Conservation (phyloP, 2,329 filamentous ascomycete genomes). For the Graphilbum fragrans region DNA sequence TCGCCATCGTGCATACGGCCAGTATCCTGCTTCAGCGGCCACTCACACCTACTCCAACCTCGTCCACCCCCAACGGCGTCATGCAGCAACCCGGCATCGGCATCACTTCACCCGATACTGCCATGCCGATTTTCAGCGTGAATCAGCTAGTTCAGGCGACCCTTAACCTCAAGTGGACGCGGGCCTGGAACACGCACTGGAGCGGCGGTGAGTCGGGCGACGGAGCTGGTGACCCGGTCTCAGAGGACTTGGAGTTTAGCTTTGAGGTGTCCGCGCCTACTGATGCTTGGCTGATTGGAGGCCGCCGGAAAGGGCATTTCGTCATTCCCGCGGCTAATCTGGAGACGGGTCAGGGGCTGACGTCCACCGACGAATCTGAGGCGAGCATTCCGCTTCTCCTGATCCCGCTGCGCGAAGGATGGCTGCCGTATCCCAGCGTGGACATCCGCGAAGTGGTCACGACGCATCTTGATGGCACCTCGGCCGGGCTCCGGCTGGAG, state of each 20-base stretch:
- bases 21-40: conserved; percentile 43
- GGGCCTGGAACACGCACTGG: conserved; percentile 46
- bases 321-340: conserved; percentile 32
- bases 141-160: conserved; percentile 55
- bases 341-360: conserved; percentile 12
- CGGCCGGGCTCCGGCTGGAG: conserved; percentile 4
- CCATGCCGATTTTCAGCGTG: conserved; percentile 35
- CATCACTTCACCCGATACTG: conserved; percentile 10
- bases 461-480: conserved; percentile 2
- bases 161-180: conserved; percentile 50
- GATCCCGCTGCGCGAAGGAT: conserved; percentile 68
- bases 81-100: conserved; percentile 4
- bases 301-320: conserved; percentile 69
- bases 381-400: conserved; percentile 58
- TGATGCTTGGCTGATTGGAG: conserved; percentile 78
- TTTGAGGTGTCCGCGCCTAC: conserved; percentile 67
- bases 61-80: no score
- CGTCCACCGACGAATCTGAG: conserved; percentile 34
- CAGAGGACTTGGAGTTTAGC: conserved; percentile 55
- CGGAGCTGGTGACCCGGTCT: conserved; percentile 2
- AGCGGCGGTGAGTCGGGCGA: conserved; percentile 19
- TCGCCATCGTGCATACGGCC: conserved; percentile 73
- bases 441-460: conserved; percentile 57
- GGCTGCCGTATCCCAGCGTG: conserved; percentile 63
- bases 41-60: conserved; percentile 3